Evolutionary conservation across 257 asterid genomes (phyloP).

Genomic region (Haberlea rhodopensis): DNA sequence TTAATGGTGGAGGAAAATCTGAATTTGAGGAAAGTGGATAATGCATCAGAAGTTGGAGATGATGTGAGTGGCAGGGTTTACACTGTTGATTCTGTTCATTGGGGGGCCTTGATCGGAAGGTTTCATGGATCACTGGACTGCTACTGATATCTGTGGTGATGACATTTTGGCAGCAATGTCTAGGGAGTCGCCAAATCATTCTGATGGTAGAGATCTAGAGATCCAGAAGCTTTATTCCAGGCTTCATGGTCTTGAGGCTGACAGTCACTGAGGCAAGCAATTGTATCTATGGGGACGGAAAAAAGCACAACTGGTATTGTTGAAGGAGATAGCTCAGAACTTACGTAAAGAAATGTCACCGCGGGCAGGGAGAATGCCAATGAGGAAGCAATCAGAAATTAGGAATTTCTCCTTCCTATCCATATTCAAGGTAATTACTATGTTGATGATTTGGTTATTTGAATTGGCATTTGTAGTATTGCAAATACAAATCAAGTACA

Average conservation of each 20-base stretch:
- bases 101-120: slow-evolving; percentile 43
- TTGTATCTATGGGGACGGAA: slow-evolving; percentile 77
- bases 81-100: slow-evolving; percentile 80
- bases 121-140: slow-evolving; percentile 40
- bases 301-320: slow-evolving; percentile 74
- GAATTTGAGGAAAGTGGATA: slow-evolving; percentile 47
- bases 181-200: slow-evolving; percentile 37
- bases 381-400: slow-evolving; percentile 45
- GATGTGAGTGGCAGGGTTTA: slow-evolving; percentile 71
- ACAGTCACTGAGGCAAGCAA: slow-evolving; percentile 90
- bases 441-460: slow-evolving; percentile 15
- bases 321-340: slow-evolving; percentile 94
- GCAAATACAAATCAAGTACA: neutral
- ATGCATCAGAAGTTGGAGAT: slow-evolving; percentile 62
- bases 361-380: slow-evolving; percentile 42
- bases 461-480: slow-evolving; percentile 6
- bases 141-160: slow-evolving; percentile 38
- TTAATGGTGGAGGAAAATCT: slow-evolving; percentile 44
- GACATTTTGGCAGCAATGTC: slow-evolving; percentile 53
- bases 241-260: slow-evolving; percentile 96
- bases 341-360: slow-evolving; percentile 74
- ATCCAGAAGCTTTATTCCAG: slow-evolving; percentile 78
- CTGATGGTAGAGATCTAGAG: slow-evolving; percentile 55
- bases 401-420: slow-evolving; percentile 53
- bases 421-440: slow-evolving; percentile 62